These are phyloP conservation scores for Aspergillus japonicus DNA, from an alignment of 2,329 filamentous ascomycete species.

Conservation along the genomic window DNA sequence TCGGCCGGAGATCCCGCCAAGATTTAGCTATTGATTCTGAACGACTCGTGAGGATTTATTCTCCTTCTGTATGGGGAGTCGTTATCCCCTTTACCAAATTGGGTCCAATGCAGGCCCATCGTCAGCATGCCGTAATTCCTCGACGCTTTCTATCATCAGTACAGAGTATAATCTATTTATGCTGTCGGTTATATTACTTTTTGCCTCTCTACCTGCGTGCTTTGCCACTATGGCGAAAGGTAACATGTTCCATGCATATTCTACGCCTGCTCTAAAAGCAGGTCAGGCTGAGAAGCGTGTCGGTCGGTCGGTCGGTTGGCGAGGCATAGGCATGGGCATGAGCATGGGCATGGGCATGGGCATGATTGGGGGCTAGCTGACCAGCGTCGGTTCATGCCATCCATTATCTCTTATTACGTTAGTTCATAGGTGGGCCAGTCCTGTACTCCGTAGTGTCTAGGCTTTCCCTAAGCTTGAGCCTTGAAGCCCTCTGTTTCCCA, in stretches of 20 bases:
- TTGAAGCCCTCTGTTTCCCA: no score
- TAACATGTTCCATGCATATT: conserved; percentile 41
- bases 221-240: conserved; percentile 8
- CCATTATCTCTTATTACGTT: conserved; percentile 17
- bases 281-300: conserved; percentile 2
- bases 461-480: conserved; percentile 11
- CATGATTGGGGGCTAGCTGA: background rate
- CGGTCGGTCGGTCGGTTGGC: background rate
- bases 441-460: conserved; percentile 13
- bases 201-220: background rate
- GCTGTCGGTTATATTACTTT: background rate
- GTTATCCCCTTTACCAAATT: background rate
- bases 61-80: background rate
- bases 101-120: background rate
- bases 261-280: conserved; percentile 32
- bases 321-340: background rate
- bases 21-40: background rate
- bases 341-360: background rate
- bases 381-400: conserved; percentile 13
- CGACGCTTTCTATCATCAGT: background rate
- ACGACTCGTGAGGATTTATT: background rate
- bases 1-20: background rate
- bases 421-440: conserved; percentile 1
- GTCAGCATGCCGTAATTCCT: background rate
- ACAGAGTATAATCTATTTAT: background rate